Evolutionary conservation across 176 grass and related monocot species (phyloP).

Genomic region (Oryza australiensis): DNA sequence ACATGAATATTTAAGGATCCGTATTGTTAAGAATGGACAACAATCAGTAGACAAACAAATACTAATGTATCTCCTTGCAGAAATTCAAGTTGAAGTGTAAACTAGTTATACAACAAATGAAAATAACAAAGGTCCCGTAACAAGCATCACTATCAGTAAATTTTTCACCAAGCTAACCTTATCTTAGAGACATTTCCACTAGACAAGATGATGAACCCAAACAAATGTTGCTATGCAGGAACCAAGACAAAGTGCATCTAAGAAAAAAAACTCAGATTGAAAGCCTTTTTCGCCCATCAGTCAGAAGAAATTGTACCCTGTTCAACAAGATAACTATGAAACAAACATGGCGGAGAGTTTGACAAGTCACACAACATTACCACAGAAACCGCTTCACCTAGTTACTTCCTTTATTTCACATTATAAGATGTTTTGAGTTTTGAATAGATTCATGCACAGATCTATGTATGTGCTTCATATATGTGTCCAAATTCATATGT

Average conservation of each 20-base stretch:
- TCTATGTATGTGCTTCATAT: too few species aligned
- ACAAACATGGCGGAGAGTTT: background rate
- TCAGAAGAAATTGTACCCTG: background rate
- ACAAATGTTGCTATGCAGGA: background rate
- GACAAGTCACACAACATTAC: background rate
- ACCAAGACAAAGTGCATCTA: background rate
- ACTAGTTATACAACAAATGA: background rate
- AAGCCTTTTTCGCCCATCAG: background rate
- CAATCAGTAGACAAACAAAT: background rate
- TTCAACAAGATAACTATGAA: background rate
- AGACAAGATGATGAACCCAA: background rate
- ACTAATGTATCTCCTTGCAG: background rate
- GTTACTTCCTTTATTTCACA: too few species aligned
- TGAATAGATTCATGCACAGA: too few species aligned
- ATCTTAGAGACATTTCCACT: background rate
- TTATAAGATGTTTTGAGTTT: too few species aligned
- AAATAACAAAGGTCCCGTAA: background rate
- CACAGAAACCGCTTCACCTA: background rate
- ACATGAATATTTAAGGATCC: background rate
- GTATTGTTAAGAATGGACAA: background rate
- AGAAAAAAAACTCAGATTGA: background rate
- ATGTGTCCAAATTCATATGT: too few species aligned
- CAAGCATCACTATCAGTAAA: background rate
- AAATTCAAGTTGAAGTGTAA: background rate
- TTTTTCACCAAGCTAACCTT: background rate